Percentiles rank a stretch among this genome's conserved stretches.
Evolutionary conservation across 208 protist genomes (phyloP).

Genomic region (Novymonas esmeraldas): DNA sequence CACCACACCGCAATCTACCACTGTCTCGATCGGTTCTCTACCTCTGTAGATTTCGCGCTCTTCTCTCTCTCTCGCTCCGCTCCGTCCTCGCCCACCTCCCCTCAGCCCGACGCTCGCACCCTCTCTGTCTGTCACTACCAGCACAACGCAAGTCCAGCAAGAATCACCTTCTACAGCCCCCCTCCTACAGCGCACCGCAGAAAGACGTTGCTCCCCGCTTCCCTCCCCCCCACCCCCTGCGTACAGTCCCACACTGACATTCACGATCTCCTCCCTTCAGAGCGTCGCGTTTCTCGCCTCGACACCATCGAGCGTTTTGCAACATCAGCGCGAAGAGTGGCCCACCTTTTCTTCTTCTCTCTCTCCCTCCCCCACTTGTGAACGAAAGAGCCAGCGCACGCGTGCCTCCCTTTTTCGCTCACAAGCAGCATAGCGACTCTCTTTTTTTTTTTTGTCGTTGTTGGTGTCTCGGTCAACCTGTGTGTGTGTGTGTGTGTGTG

Average conservation of each 20-base stretch:
- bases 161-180: background rate
- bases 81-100: background rate
- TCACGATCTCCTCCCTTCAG: too few relatives aligned
- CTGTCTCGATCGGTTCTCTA: too few relatives aligned
- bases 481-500: conserved; percentile 1
- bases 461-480: too few relatives aligned
- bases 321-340: too few relatives aligned
- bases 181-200: too few relatives aligned
- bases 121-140: background rate
- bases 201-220: too few relatives aligned
- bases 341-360: too few relatives aligned
- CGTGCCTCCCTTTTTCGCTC: background rate
- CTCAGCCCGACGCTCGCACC: background rate
- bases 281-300: too few relatives aligned
- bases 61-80: background rate
- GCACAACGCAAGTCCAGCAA: background rate
- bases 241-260: too few relatives aligned
- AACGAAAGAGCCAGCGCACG: background rate
- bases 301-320: too few relatives aligned
- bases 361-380: background rate
- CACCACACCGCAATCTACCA: too few relatives aligned
- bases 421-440: background rate
- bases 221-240: background rate
- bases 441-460: background rate
- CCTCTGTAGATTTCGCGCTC: too few relatives aligned